These are phyloP conservation scores for Echinochloa phyllopogon DNA, from an alignment of 176 grass and related monocot genomes.

Conservation along the genomic window DNA sequence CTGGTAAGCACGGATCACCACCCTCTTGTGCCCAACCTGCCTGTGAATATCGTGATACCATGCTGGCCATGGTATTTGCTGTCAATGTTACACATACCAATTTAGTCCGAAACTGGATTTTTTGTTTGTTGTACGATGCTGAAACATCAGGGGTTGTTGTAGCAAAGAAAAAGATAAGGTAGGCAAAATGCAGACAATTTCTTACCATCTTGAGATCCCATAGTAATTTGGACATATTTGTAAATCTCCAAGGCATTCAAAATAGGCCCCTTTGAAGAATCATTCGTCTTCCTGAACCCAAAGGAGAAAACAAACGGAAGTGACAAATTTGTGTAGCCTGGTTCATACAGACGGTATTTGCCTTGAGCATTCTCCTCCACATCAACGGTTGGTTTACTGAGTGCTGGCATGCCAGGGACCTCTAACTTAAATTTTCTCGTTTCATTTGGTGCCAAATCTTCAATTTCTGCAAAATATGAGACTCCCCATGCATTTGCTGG, in stretches of 20 bases:
- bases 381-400: constrained; percentile 78
- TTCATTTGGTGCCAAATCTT: constrained; percentile 67
- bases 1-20: constrained; percentile 88
- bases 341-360: constrained; percentile 80
- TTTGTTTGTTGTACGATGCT: neutral
- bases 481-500: constrained; percentile 86
- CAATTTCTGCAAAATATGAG: constrained; percentile 95
- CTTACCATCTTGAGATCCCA: constrained; percentile 88
- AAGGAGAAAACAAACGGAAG: constrained; percentile 86
- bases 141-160: neutral
- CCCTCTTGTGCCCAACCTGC: constrained; percentile 79
- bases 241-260: constrained; percentile 93
- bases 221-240: constrained; percentile 73
- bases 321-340: constrained; percentile 71
- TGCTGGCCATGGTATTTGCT: constrained; percentile 71
- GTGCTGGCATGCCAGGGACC: constrained; percentile 66
- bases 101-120: constrained; percentile 21
- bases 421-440: constrained; percentile 86
- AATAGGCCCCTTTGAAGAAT: constrained; percentile 90
- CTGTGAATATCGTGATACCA: constrained; percentile 59
- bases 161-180: neutral
- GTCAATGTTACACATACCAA: constrained; percentile 29
- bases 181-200: neutral
- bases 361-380: constrained; percentile 91
- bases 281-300: constrained; percentile 72